Conservation (phyloP, 23 red algal species). For the Chondrus crispus region DNA sequence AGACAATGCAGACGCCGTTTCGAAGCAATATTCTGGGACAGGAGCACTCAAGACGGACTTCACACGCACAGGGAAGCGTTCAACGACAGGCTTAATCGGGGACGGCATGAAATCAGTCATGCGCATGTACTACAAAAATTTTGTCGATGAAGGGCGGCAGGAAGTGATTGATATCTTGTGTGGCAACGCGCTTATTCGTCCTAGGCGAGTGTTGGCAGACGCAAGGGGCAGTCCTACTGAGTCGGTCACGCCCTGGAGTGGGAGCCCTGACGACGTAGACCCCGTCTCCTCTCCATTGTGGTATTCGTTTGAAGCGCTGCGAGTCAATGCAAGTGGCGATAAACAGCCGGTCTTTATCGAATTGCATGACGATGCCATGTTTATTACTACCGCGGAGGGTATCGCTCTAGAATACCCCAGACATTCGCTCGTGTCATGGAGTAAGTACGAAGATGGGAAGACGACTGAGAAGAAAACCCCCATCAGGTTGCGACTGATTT, state of each 20-base stretch:
- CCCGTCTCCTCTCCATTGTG: background rate
- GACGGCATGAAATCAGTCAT: conserved; percentile 96
- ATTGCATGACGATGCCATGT: conserved; percentile 56
- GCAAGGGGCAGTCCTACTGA: background rate
- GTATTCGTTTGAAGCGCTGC: conserved; percentile 56
- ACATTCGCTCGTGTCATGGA: conserved; percentile 38
- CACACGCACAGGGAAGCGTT: conserved; percentile 93
- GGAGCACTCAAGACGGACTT: conserved; percentile 96
- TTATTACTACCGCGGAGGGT: conserved; percentile 54
- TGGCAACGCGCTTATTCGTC: conserved; percentile 66
- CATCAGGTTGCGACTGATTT: conserved; percentile 62
- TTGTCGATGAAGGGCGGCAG: conserved; percentile 98
- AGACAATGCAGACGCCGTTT: conserved; percentile 91
- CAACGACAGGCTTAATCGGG: conserved; percentile 82
- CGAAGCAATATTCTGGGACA: conserved; percentile 95
- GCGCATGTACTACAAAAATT: conserved; percentile 99
- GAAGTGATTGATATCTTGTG: conserved; percentile 87
- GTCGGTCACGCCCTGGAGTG: background rate
- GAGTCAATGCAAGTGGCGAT: conserved; percentile 77
- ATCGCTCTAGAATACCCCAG: conserved; percentile 73
- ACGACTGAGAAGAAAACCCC: conserved; percentile 41
- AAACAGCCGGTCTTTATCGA: conserved; percentile 63
- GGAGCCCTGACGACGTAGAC: background rate
- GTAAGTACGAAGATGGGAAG: conserved; percentile 55
- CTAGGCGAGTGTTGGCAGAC: conserved; percentile 8